Evolutionary conservation across 2,329 filamentous ascomycete genomes (phyloP).

Genomic region (Calonectria pseudoreteaudii): DNA sequence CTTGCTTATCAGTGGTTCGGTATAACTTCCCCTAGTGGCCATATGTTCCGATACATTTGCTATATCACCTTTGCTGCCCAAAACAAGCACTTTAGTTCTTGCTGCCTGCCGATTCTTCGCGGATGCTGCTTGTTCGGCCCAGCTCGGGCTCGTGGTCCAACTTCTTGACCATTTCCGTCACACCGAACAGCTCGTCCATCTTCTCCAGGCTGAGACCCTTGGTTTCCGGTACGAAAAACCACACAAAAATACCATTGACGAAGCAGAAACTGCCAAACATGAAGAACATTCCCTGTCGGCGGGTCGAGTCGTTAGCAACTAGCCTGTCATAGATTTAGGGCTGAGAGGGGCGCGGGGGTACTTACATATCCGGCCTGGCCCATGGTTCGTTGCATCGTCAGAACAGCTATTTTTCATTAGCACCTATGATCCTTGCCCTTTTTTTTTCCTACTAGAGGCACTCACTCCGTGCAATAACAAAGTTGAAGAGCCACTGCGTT

Average conservation of each 20-base stretch:
- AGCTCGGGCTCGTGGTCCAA: constrained; percentile 47
- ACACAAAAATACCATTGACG: constrained; percentile 73
- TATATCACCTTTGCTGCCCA: neutral
- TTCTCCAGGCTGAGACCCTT: constrained; percentile 73
- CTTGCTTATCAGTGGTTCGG: constrained; percentile 4
- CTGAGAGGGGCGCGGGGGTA: constrained; percentile 9
- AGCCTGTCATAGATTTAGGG: neutral
- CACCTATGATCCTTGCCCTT: neutral
- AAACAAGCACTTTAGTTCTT: constrained; percentile 27
- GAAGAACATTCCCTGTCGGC: constrained; percentile 69
- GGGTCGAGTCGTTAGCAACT: constrained; percentile 12
- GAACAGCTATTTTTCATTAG: constrained; percentile 57
- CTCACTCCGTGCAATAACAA: constrained; percentile 72
- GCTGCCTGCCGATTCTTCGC: constrained; percentile 37
- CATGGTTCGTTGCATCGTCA: constrained; percentile 73
- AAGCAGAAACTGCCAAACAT: constrained; percentile 76
- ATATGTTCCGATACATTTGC: neutral
- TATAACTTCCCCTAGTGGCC: neutral
- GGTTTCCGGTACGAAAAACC: constrained; percentile 77
- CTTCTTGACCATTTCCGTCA: constrained; percentile 57
- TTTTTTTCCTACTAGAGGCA: constrained; percentile 1
- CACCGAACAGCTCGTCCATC: constrained; percentile 75
- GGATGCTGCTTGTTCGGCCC: constrained; percentile 41
- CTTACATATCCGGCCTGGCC: constrained; percentile 55
- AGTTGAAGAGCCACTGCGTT: constrained; percentile 81